Evolutionary conservation across 768 basidiomycete species (phyloP).

Genomic region (Termitomyces sp.): DNA sequence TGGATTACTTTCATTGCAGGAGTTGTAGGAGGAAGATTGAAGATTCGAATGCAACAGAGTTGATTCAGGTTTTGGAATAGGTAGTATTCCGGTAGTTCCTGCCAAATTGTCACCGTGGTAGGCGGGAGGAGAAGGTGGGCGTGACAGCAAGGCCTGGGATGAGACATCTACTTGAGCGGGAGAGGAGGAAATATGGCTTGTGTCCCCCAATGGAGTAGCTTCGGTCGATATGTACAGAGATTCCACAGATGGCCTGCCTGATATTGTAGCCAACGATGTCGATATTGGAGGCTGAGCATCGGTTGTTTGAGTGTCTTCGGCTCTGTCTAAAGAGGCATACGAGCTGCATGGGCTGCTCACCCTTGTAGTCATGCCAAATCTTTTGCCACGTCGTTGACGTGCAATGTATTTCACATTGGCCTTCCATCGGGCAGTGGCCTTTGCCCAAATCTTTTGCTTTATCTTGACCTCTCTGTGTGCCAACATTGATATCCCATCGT

Average conservation of each 20-base stretch:
- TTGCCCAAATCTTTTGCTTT: conserved; percentile 58
- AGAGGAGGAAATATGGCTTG: not conserved
- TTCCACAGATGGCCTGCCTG: conserved; percentile 26
- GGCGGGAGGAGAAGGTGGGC: conserved; percentile 27
- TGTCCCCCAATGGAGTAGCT: not conserved
- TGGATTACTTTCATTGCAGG: conserved; percentile 2
- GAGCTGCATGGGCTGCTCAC: conserved; percentile 23
- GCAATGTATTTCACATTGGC: conserved; percentile 55
- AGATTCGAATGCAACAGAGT: conserved; percentile 10
- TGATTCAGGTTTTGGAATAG: conserved; percentile 1
- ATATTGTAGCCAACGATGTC: conserved; percentile 16
- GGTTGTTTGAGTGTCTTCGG: conserved; percentile 2
- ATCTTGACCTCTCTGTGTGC: conserved; percentile 38
- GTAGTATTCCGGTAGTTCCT: conserved; percentile 1
- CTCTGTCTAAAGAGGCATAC: conserved; percentile 12
- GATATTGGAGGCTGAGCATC: conserved; percentile 7
- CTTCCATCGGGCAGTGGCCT: conserved; percentile 65
- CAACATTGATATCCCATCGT: conserved; percentile 23
- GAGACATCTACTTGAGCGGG: conserved; percentile 9
- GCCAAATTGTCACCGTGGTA: conserved; percentile 31
- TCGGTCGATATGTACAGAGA: conserved; percentile 8
- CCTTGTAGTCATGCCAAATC: conserved; percentile 18
- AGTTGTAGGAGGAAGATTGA: conserved; percentile 7
- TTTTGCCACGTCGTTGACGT: conserved; percentile 49
- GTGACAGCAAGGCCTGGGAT: conserved; percentile 11